Evolutionary conservation across 1,139 yeast genomes (phyloP), one percentile per base, ranked within the genome.

Genomic region (Scheffersomyces illinoinensis): DNA sequence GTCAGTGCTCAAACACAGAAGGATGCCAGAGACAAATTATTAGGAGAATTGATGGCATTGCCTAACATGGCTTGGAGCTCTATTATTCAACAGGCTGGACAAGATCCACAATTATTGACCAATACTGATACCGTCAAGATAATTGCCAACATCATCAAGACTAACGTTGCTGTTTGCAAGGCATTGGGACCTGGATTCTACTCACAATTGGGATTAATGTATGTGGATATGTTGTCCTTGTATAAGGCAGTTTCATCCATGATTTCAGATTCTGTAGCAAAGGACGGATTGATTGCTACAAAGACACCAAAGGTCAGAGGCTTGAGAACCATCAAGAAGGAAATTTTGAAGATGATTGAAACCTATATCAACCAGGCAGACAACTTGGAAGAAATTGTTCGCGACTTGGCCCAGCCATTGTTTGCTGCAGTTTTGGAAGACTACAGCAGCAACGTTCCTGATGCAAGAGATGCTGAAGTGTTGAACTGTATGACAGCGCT

Each of bases 381-480:
- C 66, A 91, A 95, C 68, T 81, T 88, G 63, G 93, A 93, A 62
- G 95, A 91, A 66, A 90, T 95, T 59, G 97, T 91, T 52, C 83
- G 88, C 61, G 93, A 90, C 65, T 83, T 96, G 66, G 88, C 93
- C 3, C 92, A 91, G 65, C 97, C 97, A 53, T 79, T 96, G 68
- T 85, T 96, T 67, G 85, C 85, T 52, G 93, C 98, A 0, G 96
- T 93, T 19, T 84, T 96, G 65, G 96, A 91, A 63, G 99, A 96
- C 75, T 96, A 96, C 76, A 86, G 86, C 69, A 80, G 87, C 20
- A 91, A 91, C 69, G 97, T 93, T 48, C 97, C 99, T 4, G 97
- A 92, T 77, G 97, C 98, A 7, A 88, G 99, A 71, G 99, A 96
- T 77, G 97, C 98, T 5, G 99, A 96, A 77, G 99, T 95, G 4